Evolutionary conservation across 495 filamentous ascomycete genomes (phyloP), one percentile per base, ranked within the genome.

Genomic region (Podospora fimiseda): DNA sequence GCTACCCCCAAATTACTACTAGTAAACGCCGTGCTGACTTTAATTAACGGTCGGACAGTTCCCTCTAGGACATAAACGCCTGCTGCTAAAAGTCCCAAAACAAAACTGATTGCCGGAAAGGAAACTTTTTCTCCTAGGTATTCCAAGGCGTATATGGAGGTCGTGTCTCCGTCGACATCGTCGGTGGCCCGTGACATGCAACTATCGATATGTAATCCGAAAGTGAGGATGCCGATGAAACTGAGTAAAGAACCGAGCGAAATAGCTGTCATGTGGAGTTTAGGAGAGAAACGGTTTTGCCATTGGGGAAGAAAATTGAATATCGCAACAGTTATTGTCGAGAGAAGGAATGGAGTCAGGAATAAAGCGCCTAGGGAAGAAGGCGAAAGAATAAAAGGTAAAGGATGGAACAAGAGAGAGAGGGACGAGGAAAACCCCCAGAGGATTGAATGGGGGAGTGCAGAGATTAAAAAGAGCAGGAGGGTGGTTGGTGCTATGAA

Each of bases 371-470:
- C 77, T 11, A 78, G 52, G 2, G 60, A 60, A 7, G 56, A 51
- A 3, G 71, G 62, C 22, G 64, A 59, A 50, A 74, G 60, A 54
- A 63, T 59, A 56, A 74, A 73, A 14, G 75, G 73, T 14, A 71
- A 64, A 2, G 71, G 66, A 4, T 67, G 48, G 63, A 79, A 75
- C 33, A 78, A 56, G 4, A 75, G 62, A 6, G 75, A 75, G 39
- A 79, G 60, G 1, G 73, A 73, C 23, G 62, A 53, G 16, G 65
- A 48, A 3, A 77, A 39, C 14, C 70, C 70, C 68, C 73, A 76
- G 24, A 77, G 67, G 9, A 68, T 54, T 15, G 67, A 65, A 43
- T 67, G 61, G 0, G 74, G 69, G 1, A 77, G 57, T 21, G 74
- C 53, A 0, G 73, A 71, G 9, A 73, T 52, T 36, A 72, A 51